Conservation (phyloP, 2,329 filamentous ascomycete genomes). For the Fusarium setosum region DNA sequence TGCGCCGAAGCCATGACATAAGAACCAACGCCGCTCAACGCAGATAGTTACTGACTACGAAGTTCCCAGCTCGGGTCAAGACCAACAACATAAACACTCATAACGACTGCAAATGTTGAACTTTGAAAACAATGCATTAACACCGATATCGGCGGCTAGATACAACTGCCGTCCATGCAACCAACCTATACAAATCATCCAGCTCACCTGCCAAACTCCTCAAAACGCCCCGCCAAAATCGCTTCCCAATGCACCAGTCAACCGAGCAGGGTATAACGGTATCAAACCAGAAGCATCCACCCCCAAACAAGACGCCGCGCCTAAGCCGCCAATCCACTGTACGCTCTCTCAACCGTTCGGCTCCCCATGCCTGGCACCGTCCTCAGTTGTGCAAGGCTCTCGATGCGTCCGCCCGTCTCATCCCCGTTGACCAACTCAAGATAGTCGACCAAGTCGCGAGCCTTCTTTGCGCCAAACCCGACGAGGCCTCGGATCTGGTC, state of each 20-base stretch:
- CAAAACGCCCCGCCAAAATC: conserved; percentile 23
- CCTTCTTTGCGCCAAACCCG: conserved; percentile 80
- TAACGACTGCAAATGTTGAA: not conserved
- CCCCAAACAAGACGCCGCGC: conserved; percentile 7
- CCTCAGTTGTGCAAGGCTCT: conserved; percentile 62
- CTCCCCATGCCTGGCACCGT: conserved; percentile 68
- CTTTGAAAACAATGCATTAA: conserved; percentile 19
- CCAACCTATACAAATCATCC: conserved; percentile 13
- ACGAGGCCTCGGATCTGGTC: conserved; percentile 73
- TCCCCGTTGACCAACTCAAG: conserved; percentile 58
- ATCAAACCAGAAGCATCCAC: conserved; percentile 36
- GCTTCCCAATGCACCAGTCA: conserved; percentile 34
- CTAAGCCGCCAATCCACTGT: conserved; percentile 56
- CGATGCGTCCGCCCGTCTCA: conserved; percentile 54
- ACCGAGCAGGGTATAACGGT: conserved; percentile 39
- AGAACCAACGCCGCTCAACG: no score
- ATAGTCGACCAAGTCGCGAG: conserved; percentile 68
- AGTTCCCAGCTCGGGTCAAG: no score
- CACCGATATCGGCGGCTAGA: conserved; percentile 15
- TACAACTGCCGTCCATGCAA: conserved; percentile 35
- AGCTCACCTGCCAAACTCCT: conserved; percentile 33
- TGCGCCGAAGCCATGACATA: no score
- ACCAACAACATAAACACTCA: not conserved
- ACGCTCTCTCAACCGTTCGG: conserved; percentile 66
- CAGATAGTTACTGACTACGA: no score